Evolutionary conservation across 164 flowering plant species (phyloP), one percentile per base, ranked within the genome.

Genomic region (Umbilicus rupestris): DNA sequence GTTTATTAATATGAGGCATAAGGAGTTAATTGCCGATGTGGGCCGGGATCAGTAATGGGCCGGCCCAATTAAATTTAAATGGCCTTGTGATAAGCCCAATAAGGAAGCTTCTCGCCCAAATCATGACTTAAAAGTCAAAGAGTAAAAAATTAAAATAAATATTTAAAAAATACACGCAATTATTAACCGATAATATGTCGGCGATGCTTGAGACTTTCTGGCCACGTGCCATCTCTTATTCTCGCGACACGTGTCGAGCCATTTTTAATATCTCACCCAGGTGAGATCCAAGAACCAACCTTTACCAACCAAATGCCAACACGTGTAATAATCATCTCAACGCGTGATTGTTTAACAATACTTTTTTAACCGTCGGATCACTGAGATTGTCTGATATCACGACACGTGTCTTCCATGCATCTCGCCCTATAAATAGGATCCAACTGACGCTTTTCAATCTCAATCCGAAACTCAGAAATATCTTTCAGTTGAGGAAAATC

Each of bases 341-440:
- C 2, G 28, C 28, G 15, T 41, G 12, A 24, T 10, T 4, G 2
- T n/a, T n/a, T n/a, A 3, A 17, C 45, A 39, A 26, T 11, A n/a
- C 19, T 24, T 17, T n/a, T 24, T 17, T n/a, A 17, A 64, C 66
- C 42, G 47, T 41, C 16, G 19, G 16, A 64, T 17, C 68, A 19
- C 33, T 3, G 2, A 9, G 0, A 29, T 7, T 12, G 10, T 8
- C 4, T 16, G 19, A 29, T 29, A 22, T 24, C 22, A 1, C 44
- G 50, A 42, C 68, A 66, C 68, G 68, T 31, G 68, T 66, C 68
- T 26, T 1, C 1, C 52, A 17, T 50, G 5, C 33, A 29, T 10
- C 26, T 26, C 28, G 11, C 45, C 39, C 15, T 66, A 49, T 47
- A 66, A 30, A 46, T 24, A n/a, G 17, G 0, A 22, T 20, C 16